phyloP scores from a whole-genome alignment of 768 basidiomycete genomes.

The Hortiboletus campestris region DNA sequence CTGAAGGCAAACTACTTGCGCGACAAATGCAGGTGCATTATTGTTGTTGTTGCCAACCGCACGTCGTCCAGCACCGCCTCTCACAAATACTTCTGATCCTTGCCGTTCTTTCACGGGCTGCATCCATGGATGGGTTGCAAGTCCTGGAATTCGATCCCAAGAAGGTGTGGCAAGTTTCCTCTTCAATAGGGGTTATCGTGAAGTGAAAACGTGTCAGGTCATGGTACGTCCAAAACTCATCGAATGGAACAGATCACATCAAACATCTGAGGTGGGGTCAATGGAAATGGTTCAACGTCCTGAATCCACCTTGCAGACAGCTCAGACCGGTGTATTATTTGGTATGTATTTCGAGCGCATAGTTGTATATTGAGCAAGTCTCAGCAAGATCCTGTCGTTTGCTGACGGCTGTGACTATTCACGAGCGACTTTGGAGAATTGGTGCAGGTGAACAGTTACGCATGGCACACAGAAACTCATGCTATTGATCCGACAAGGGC shows the following conservation, averaged over 20 bases:
- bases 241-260: slow-evolving; percentile 39
- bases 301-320: background rate
- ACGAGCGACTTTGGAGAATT: background rate
- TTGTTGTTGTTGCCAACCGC: background rate
- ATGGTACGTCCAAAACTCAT: slow-evolving; percentile 44
- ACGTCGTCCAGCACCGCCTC: background rate
- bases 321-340: background rate
- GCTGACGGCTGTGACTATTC: background rate
- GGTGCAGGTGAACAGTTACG: background rate
- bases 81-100: slow-evolving; percentile 67
- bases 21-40: slow-evolving; percentile 42
- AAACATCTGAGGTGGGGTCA: background rate
- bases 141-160: too few relatives aligned
- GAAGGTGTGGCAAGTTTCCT: slow-evolving; percentile 36
- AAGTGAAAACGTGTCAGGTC: slow-evolving; percentile 29
- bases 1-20: slow-evolving; percentile 49
- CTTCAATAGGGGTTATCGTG: background rate
- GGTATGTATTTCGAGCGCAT: slow-evolving; percentile 4
- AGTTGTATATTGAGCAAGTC: too few relatives aligned
- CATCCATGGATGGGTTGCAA: slow-evolving; percentile 52
- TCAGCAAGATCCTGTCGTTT: too few relatives aligned
- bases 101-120: slow-evolving; percentile 53
- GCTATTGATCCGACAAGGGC: background rate
- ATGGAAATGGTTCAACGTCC: background rate
- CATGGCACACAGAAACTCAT: background rate